Base-by-base conservation (phyloP, 805 yeast genomes). In the Saturnispora diversa region DNA sequence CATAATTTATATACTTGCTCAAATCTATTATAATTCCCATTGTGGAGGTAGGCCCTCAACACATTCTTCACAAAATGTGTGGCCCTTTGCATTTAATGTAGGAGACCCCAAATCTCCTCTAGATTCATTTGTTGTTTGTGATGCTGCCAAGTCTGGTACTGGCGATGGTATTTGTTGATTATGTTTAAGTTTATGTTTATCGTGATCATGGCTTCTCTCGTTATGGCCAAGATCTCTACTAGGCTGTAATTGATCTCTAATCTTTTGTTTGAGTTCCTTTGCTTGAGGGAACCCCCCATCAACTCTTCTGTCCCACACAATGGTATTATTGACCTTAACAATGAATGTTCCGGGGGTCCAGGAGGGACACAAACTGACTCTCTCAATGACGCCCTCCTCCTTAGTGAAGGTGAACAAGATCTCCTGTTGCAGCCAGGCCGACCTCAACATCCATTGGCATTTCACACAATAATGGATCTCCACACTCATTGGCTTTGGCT, bases 381-480 rank as follows among this genome's bases (percentile, higher is more conserved):
- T 81, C 12, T 77, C 77, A 13, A 62, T 44, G 0, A 49, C 36
- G 6, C 77, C 52, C 17, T 65, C 53, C 33, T 52, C 51, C 6
- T 59, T 47, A 6, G 57, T 48, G 58, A 85, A 87, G 0, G 96
- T 87, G 52, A 82, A 85, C n/a, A 86, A 61, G 1, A 87, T 63
- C 58, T 86, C 96, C 55, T 84, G 95, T 24, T 77, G 64, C 50
- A 84, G 84, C 95, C 95, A 87, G 0, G 84, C 71, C 2, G 95
- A 94, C 10, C 96, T 64, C 35, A 84, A 70, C 51, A 83, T 82
- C 96, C 96, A 86, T 52, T 82, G 81, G 65, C 96, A 86, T 54
- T 72, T 75, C 28, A 82, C 80, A 55, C 96, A 86, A 60, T 80
- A 86, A 49, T 74, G 69, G 31, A 86, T 84, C 4, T 75, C 63